Evolutionary conservation across 176 grass and related monocot species (phyloP).

Genomic region (Pharus latifolius): DNA sequence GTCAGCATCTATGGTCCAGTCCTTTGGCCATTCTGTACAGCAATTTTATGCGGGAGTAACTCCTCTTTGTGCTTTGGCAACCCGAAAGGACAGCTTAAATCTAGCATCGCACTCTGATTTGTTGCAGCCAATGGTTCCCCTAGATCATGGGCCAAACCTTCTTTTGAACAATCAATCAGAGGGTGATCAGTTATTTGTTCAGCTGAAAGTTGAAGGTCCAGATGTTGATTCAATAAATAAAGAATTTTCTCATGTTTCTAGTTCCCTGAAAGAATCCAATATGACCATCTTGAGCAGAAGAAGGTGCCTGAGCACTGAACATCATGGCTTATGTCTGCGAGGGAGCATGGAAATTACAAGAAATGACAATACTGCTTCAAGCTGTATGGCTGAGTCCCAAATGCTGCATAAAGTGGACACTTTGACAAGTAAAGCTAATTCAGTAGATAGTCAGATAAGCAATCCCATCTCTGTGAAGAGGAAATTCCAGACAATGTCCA

Average conservation of each 20-base stretch:
- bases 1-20: background rate
- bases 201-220: background rate
- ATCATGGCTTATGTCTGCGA: background rate
- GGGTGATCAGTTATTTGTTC: background rate
- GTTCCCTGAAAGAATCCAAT: background rate
- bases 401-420: background rate
- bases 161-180: background rate
- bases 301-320: background rate
- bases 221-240: background rate
- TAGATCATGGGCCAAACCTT: background rate
- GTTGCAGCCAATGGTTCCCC: background rate
- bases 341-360: background rate
- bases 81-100: no score
- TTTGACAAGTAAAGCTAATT: background rate
- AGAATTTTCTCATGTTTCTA: background rate
- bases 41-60: background rate
- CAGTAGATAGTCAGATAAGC: background rate
- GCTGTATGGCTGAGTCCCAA: background rate
- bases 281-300: background rate
- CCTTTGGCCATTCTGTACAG: background rate
- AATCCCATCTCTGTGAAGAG: slow-evolving; percentile 27
- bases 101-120: background rate
- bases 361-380: background rate
- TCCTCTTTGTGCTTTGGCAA: background rate
- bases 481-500: slow-evolving; percentile 31